Percentiles rank a stretch among this genome's conserved stretches.
Evolutionary conservation across 768 basidiomycete genomes (phyloP).

Genomic region (Neoboletus magnificus): DNA sequence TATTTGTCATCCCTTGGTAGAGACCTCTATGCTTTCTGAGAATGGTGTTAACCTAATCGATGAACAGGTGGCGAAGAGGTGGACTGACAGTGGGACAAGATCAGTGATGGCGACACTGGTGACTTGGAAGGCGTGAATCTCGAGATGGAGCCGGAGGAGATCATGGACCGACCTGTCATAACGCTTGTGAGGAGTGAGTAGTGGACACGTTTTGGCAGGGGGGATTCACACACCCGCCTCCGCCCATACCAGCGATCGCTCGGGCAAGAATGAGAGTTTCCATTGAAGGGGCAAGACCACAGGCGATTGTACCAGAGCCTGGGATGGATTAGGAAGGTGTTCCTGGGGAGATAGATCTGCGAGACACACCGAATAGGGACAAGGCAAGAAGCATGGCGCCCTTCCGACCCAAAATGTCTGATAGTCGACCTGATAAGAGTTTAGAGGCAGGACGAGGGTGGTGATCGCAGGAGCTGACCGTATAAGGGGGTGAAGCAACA

Average conservation of each 20-base stretch:
- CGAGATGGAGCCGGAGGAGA: slow-evolving; percentile 5
- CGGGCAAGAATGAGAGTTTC: slow-evolving; percentile 73
- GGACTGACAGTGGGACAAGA: slow-evolving; percentile 77
- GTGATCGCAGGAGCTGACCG: slow-evolving; percentile 44
- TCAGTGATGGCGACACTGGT: slow-evolving; percentile 84
- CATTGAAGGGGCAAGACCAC: slow-evolving; percentile 88
- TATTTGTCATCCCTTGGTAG: slow-evolving; percentile 89
- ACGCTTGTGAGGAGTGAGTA: slow-evolving; percentile 46
- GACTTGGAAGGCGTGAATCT: slow-evolving; percentile 45
- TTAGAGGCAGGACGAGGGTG: slow-evolving; percentile 8
- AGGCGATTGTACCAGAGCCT: slow-evolving; percentile 82
- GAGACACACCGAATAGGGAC: slow-evolving; percentile 68
- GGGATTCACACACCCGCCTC: slow-evolving; percentile 64
- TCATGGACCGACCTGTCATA: slow-evolving; percentile 64
- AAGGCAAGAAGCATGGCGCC: slow-evolving; percentile 84
- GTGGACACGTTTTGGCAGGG: background rate
- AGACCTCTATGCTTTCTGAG: slow-evolving; percentile 78
- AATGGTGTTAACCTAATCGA: background rate
- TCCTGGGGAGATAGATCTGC: slow-evolving; percentile 16
- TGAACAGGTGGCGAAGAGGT: background rate
- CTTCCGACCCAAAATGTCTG: slow-evolving; percentile 83
- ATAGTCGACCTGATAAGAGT: slow-evolving; percentile 60
- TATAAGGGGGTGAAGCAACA: slow-evolving; percentile 91
- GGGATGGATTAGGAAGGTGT: slow-evolving; percentile 18
- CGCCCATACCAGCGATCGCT: slow-evolving; percentile 87